Evolutionary conservation across 2,329 filamentous ascomycete species (phyloP).

Genomic region (Verticillium zaregamsianum): DNA sequence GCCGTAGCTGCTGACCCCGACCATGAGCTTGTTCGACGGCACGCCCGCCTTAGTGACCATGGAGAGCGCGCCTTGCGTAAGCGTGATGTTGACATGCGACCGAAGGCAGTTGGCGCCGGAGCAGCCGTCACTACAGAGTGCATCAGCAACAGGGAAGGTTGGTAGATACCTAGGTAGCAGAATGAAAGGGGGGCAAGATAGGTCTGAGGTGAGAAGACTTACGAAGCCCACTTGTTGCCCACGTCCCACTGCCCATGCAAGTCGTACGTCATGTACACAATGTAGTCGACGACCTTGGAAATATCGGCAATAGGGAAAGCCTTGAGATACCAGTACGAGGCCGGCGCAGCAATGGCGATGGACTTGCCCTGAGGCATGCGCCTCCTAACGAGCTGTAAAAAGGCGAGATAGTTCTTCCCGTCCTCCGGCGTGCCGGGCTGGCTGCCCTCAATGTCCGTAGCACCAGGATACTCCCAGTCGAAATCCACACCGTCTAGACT

Average conservation of each 20-base stretch:
- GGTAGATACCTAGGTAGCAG: background rate
- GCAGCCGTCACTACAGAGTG: constrained; percentile 18
- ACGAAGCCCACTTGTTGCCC: too few relatives aligned
- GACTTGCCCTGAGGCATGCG: background rate
- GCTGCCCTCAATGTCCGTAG: constrained; percentile 14
- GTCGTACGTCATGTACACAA: constrained; percentile 21
- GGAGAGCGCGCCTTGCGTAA: constrained; percentile 17
- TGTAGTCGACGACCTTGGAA: background rate
- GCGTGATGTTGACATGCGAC: constrained; percentile 30
- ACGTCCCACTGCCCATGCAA: constrained; percentile 24
- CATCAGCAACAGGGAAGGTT: background rate
- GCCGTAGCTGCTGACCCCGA: constrained; percentile 24
- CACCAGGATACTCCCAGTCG: constrained; percentile 41
- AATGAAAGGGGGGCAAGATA: background rate
- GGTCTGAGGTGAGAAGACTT: background rate
- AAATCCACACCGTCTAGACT: constrained; percentile 34
- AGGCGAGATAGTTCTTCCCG: constrained; percentile 20
- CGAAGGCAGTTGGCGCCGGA: constrained; percentile 22
- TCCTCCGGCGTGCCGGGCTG: background rate
- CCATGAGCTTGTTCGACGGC: constrained; percentile 12
- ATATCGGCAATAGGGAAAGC: background rate
- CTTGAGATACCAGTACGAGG: constrained; percentile 1
- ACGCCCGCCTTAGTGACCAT: constrained; percentile 2
- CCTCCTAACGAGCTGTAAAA: constrained; percentile 6
- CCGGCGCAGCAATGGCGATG: constrained; percentile 1